Evolutionary conservation across 2,329 filamentous ascomycete genomes (phyloP).

Genomic region (Cercospora sp.): DNA sequence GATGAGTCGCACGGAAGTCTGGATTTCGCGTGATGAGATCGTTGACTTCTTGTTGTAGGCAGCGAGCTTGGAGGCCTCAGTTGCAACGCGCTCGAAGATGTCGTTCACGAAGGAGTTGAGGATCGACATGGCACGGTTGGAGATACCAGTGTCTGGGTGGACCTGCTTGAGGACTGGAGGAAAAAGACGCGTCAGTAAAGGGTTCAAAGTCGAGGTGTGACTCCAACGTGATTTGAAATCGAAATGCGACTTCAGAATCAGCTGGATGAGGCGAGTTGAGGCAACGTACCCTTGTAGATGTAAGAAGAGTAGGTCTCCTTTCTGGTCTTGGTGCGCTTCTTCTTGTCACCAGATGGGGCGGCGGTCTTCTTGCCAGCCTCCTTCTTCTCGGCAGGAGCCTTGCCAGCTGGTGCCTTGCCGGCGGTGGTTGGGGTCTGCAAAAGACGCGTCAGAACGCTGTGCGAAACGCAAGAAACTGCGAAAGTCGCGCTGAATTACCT

Average conservation of each 20-base stretch:
- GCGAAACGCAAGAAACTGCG: conserved; percentile 15
- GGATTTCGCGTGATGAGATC: conserved; percentile 98
- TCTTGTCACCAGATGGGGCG: conserved; percentile 93
- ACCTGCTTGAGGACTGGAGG: conserved; percentile 95
- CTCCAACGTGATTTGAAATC: conserved; percentile 24
- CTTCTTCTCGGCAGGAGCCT: conserved; percentile 95
- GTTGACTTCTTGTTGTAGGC: conserved; percentile 99
- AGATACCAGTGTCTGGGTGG: conserved; percentile 99
- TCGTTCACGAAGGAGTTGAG: conserved; percentile 99
- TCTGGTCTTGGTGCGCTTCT: conserved; percentile 99
- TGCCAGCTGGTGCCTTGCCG: conserved; percentile 84
- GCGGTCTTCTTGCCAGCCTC: conserved; percentile 99
- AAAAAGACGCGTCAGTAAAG: conserved; percentile 42
- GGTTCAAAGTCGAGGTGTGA: conserved; percentile 12
- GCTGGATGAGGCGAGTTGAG: conserved; percentile 18
- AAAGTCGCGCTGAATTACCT: conserved; percentile 43
- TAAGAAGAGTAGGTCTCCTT: conserved; percentile 99
- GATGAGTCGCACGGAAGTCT: conserved; percentile 97
- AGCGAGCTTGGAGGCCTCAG: conserved; percentile 97
- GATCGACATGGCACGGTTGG: conserved; percentile 99
- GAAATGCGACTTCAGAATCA: conserved; percentile 25
- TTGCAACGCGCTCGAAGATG: conserved; percentile 98
- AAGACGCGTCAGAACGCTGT: conserved; percentile 28
- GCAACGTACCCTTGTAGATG: conserved; percentile 93
- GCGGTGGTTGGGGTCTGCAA: conserved; percentile 78